These are phyloP conservation scores for Spergularia marina DNA, from an alignment of 148 eudicot species.

Conservation along the genomic window DNA sequence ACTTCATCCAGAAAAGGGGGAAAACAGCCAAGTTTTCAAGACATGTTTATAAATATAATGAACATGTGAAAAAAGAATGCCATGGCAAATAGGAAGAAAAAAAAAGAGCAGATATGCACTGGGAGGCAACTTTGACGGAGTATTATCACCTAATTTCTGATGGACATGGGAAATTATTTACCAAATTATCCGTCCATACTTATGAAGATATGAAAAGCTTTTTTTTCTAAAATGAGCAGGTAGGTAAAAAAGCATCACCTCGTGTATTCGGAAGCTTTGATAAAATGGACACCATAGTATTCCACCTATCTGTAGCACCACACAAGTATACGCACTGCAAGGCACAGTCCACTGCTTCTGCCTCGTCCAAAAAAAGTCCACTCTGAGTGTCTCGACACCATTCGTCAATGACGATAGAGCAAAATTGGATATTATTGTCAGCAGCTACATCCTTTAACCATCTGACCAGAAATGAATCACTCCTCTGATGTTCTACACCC, in stretches of 20 bases:
- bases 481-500: slow-evolving; percentile 30
- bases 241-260: slow-evolving; percentile 43
- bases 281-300: slow-evolving; percentile 77
- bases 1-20: background rate
- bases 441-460: slow-evolving; percentile 86
- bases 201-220: background rate
- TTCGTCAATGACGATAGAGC: slow-evolving; percentile 74
- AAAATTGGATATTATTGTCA: slow-evolving; percentile 61
- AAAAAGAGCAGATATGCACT: background rate
- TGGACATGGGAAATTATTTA: background rate
- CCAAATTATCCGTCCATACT: background rate
- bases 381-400: slow-evolving; percentile 49
- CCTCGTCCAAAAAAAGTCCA: slow-evolving; percentile 58
- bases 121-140: background rate
- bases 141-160: background rate
- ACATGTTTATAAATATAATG: background rate
- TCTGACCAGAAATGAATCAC: slow-evolving; percentile 67
- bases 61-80: background rate
- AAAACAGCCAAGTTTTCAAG: background rate
- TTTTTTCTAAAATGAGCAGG: slow-evolving; percentile 3
- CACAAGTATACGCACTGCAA: slow-evolving; percentile 78
- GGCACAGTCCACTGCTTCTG: slow-evolving; percentile 73
- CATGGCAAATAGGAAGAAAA: background rate
- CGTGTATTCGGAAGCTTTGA: slow-evolving; percentile 61
- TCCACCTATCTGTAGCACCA: slow-evolving; percentile 73